Evolutionary conservation across 495 filamentous ascomycete species (phyloP), one percentile per base, ranked within the genome.

Genomic region (Hypoxylon fragiforme): DNA sequence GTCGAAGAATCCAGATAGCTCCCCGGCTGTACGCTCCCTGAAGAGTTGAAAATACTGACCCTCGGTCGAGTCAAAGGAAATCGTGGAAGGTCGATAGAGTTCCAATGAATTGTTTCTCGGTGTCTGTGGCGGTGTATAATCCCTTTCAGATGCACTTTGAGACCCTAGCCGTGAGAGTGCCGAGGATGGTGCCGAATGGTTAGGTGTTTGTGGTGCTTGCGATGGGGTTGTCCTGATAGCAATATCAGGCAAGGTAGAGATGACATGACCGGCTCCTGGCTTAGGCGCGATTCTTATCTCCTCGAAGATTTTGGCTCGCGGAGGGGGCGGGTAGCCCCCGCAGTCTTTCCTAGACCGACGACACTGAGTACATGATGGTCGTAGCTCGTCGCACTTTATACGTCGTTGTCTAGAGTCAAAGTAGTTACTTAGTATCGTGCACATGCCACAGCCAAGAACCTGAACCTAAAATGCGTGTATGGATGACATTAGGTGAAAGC

Each of bases 361-460:
- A 54, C 85, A 88, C 31, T 81, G 79, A 24, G 68, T 67, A 59
- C 84, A 88, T 2, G 62, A 55, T 3, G 85, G 84, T 43, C 80
- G 82, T 50, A 72, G 73, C 64, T 88, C 85, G 66, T 83, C 85
- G 68, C 85, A 88, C 69, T 87, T 86, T 20, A 88, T 83, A 56
- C 77, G 76, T 34, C 85, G 75, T 40, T 77, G 77, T 59, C 84
- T 86, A 48, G 16, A 55, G 56, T 44, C 28, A n/a, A 24, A 46
- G 50, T 12, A 53, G 36, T 28, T 45, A 41, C 45, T 52, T 63
- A 64, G 45, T 26, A 52, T 54, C 8, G 26, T 36, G 47, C 40
- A 26, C 36, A 52, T 12, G 26, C 42, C 40, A 45, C 50, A 45
- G 31, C 20, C 21, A 57, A 46, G 40, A 30, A 50, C 50, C 28